These are phyloP conservation scores for Solanum appendiculatum DNA, from an alignment of 257 asterid genomes.

Conservation along the genomic window DNA sequence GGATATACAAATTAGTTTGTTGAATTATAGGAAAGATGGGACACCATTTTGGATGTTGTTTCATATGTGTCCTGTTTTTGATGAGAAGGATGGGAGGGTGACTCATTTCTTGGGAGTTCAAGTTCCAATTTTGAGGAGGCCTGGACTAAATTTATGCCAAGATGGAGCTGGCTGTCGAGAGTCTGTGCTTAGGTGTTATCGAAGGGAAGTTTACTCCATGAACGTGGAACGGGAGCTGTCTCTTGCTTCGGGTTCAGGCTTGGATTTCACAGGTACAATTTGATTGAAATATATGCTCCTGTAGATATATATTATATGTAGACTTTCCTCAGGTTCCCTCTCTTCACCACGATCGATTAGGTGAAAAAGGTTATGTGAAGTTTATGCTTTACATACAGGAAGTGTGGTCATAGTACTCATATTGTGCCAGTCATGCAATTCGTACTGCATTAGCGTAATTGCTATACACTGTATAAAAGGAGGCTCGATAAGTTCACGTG, in stretches of 20 bases:
- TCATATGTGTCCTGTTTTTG: conserved; percentile 76
- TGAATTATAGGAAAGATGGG: conserved; percentile 91
- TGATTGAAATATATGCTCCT: neutral
- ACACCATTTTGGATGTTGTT: conserved; percentile 92
- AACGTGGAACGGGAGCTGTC: conserved; percentile 19
- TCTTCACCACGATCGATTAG: neutral
- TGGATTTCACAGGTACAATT: conserved; percentile 41
- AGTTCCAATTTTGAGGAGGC: conserved; percentile 57
- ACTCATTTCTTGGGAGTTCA: conserved; percentile 39
- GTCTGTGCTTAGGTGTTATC: conserved; percentile 50
- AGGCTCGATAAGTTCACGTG: neutral
- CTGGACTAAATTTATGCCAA: conserved; percentile 19
- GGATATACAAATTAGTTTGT: conserved; percentile 44
- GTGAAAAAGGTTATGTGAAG: neutral
- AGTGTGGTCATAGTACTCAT: neutral
- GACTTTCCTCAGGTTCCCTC: neutral
- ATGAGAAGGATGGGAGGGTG: conserved; percentile 59
- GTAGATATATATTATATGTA: neutral
- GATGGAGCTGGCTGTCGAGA: conserved; percentile 31
- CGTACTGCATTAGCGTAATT: neutral
- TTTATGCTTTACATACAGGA: neutral
- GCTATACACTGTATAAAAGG: neutral
- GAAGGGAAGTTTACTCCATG: conserved; percentile 59
- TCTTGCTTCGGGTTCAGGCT: conserved; percentile 21
- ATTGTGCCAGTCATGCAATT: neutral